phyloP scores from a whole-genome alignment of 176 grass and related monocot genomes.

The Leersia perrieri region DNA sequence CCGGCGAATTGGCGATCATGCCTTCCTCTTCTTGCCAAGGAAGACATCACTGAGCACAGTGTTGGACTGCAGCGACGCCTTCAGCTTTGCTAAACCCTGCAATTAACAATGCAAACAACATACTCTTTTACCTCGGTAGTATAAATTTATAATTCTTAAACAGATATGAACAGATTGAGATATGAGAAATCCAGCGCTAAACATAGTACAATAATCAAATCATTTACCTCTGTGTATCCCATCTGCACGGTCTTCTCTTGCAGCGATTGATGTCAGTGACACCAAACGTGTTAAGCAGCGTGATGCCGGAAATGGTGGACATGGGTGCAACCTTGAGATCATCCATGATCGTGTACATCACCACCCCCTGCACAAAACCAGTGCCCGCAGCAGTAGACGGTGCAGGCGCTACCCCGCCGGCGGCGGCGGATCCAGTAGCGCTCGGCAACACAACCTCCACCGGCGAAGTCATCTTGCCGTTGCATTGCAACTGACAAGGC shows the following conservation, averaged over 20 bases:
- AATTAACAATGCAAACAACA: too few relatives aligned
- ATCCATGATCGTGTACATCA: conserved; percentile 45
- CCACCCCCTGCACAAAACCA: neutral
- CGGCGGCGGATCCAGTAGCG: too few relatives aligned
- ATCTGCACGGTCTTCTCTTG: conserved; percentile 38
- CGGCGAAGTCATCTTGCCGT: too few relatives aligned
- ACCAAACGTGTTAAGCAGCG: conserved; percentile 22
- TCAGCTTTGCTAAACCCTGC: conserved; percentile 36
- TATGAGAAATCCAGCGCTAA: too few relatives aligned
- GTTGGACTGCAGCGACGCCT: conserved; percentile 33
- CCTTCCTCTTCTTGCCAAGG: neutral
- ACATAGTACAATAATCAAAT: too few relatives aligned
- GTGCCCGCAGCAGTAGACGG: neutral
- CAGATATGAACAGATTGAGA: too few relatives aligned
- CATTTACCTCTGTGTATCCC: neutral
- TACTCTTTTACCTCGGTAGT: too few relatives aligned
- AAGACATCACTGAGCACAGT: conserved; percentile 49
- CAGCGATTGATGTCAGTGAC: conserved; percentile 24
- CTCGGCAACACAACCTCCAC: too few relatives aligned
- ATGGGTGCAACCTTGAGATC: conserved; percentile 43
- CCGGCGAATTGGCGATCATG: too few relatives aligned
- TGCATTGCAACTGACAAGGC: neutral
- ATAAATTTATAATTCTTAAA: too few relatives aligned
- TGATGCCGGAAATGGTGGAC: conserved; percentile 43
- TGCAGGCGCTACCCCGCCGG: neutral